phyloP scores from a whole-genome alignment of 1,284 basidiomycete species.

The Puccinia hordei region DNA sequence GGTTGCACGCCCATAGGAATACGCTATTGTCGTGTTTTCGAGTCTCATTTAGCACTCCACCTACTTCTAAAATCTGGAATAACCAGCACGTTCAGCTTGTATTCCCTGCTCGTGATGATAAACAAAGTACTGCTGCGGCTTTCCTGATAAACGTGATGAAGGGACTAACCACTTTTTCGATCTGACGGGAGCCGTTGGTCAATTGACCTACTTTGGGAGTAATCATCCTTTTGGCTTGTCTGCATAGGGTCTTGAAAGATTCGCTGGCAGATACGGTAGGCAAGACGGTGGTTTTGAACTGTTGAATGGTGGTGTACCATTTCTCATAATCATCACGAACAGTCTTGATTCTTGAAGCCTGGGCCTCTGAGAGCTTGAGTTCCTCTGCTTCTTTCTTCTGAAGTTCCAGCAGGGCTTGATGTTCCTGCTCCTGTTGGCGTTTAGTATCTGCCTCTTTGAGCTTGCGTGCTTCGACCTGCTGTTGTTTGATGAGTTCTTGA shows the following conservation, averaged over 20 bases:
- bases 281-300: slow-evolving; percentile 74
- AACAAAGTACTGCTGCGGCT: slow-evolving; percentile 55
- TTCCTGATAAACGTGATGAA: slow-evolving; percentile 57
- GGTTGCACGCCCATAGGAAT: slow-evolving; percentile 79
- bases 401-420: slow-evolving; percentile 15
- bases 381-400: slow-evolving; percentile 39
- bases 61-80: slow-evolving; percentile 42
- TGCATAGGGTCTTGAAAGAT: slow-evolving; percentile 62
- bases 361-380: not conserved
- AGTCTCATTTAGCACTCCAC: slow-evolving; percentile 37
- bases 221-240: slow-evolving; percentile 74
- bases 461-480: slow-evolving; percentile 30
- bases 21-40: slow-evolving; percentile 61
- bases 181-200: slow-evolving; percentile 74
- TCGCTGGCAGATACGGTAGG: slow-evolving; percentile 71
- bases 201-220: slow-evolving; percentile 89
- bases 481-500: slow-evolving; percentile 24
- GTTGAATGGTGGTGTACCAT: slow-evolving; percentile 34
- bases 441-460: slow-evolving; percentile 11
- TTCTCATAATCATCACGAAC: slow-evolving; percentile 31
- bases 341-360: not conserved
- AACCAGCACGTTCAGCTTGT: slow-evolving; percentile 52
- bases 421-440: slow-evolving; percentile 10
- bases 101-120: slow-evolving; percentile 53
- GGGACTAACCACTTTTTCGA: slow-evolving; percentile 71